Conservation (phyloP, 2,329 filamentous ascomycete species). For the Aspergillus sp. region DNA sequence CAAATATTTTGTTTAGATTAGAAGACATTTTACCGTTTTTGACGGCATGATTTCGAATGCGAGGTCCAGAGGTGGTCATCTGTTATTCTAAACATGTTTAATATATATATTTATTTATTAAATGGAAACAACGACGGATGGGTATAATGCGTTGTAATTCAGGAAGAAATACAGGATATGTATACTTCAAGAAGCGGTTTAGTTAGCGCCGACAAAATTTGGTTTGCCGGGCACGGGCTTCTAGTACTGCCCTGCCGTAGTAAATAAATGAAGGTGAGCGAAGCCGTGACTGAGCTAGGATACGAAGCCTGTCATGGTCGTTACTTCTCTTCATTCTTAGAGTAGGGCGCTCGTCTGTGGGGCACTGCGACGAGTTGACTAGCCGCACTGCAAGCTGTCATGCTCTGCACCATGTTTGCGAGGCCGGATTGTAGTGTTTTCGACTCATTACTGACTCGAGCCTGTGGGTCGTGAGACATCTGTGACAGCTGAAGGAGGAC, state of each 20-base stretch:
- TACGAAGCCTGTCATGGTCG: neutral
- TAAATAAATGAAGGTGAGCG: neutral
- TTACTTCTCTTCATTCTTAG: too few relatives aligned
- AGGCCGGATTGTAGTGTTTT: neutral
- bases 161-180: neutral
- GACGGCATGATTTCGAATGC: neutral
- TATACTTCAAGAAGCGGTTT: too few relatives aligned
- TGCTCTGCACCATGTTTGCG: neutral
- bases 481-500: slow-evolving; percentile 21
- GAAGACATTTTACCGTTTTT: neutral
- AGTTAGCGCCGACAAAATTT: too few relatives aligned
- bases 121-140: neutral
- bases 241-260: too few relatives aligned
- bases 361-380: too few relatives aligned
- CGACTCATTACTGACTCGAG: neutral
- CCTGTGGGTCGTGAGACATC: slow-evolving; percentile 6
- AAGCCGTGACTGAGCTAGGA: neutral
- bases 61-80: neutral
- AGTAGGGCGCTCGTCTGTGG: too few relatives aligned
- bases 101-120: neutral
- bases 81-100: slow-evolving; percentile 1
- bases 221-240: too few relatives aligned
- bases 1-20: neutral
- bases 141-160: slow-evolving; percentile 10
- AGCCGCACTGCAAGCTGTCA: neutral